These are phyloP conservation scores for Bipolaris cookei DNA, from an alignment of 2,329 filamentous ascomycete genomes.

Conservation along the genomic window DNA sequence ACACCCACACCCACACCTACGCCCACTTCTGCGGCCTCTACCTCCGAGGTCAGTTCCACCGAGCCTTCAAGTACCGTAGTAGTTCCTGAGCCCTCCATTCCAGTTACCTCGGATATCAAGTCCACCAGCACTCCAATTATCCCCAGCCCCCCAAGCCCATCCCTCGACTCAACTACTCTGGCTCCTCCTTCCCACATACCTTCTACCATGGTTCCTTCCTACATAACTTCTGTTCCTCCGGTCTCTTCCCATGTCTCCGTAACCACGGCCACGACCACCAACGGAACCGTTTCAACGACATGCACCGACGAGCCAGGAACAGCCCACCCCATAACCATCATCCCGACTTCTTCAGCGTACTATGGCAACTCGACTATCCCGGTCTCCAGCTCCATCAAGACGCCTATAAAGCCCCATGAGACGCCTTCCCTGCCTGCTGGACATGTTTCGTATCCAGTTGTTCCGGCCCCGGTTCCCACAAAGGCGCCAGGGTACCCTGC, in stretches of 20 bases:
- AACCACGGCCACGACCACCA: constrained; percentile 1
- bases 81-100: not conserved
- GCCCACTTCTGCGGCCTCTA: not conserved
- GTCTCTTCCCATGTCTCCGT: constrained; percentile 8
- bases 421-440: constrained; percentile 6
- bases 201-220: constrained; percentile 3
- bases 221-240: not conserved
- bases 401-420: constrained; percentile 5
- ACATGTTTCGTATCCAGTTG: not conserved
- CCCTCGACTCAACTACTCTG: not conserved
- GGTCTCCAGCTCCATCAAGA: not conserved
- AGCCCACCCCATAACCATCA: not conserved
- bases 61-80: constrained; percentile 1
- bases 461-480: constrained; percentile 1
- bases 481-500: constrained; percentile 7
- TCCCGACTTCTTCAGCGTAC: not conserved
- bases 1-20: not conserved
- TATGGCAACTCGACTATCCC: constrained; percentile 11
- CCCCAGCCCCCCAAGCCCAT: too few relatives aligned
- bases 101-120: not conserved
- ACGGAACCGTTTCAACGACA: not conserved
- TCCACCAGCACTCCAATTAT: not conserved
- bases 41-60: not conserved
- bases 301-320: constrained; percentile 2
- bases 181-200: constrained; percentile 3